Evolutionary conservation across 257 asterid species (phyloP).

Genomic region (Nicotiana sylvestris): DNA sequence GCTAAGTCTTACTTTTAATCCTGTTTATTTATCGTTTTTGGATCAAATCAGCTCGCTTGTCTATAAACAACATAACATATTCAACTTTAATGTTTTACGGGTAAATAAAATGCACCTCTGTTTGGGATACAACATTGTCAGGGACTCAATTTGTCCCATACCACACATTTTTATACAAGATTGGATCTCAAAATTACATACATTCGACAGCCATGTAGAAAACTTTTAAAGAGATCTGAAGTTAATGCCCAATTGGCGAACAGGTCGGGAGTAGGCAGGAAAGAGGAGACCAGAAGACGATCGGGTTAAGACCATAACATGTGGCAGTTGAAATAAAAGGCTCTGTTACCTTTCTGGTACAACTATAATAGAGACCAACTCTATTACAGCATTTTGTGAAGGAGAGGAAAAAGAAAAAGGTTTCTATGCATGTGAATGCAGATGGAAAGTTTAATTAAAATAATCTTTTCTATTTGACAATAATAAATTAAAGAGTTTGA

Average conservation of each 20-base stretch:
- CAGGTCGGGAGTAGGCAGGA: slow-evolving; percentile 9
- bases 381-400: background rate
- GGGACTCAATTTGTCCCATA: background rate
- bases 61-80: too few relatives aligned
- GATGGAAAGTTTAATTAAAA: background rate
- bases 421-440: background rate
- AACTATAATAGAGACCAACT: background rate
- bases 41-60: too few relatives aligned
- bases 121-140: background rate
- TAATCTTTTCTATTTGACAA: background rate
- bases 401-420: background rate
- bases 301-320: background rate
- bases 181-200: background rate
- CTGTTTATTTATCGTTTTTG: too few relatives aligned
- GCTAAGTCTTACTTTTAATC: too few relatives aligned
- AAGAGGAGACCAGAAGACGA: background rate
- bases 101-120: background rate
- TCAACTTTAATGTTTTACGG: too few relatives aligned
- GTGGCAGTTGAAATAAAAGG: background rate
- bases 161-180: background rate
- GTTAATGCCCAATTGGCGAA: background rate
- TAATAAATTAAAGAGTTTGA: background rate
- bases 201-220: background rate
- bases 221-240: background rate
- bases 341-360: background rate